Evolutionary conservation across 352 stramenopile genomes (phyloP).

Genomic region (Elongisporangium prolatum): DNA sequence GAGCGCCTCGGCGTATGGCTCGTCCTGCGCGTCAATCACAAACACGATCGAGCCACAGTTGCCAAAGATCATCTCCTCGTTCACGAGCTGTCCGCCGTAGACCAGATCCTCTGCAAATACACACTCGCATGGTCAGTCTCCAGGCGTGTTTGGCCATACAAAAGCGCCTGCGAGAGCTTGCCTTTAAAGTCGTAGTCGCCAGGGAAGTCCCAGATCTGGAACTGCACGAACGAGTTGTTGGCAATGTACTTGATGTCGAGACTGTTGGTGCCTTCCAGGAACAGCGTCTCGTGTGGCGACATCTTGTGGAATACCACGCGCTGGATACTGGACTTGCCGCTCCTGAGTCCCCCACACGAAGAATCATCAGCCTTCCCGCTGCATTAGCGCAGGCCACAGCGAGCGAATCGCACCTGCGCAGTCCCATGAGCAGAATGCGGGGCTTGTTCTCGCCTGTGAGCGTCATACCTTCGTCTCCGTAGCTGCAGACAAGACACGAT

Average conservation of each 20-base stretch:
- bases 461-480: constrained; percentile 61
- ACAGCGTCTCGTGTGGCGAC: constrained; percentile 98
- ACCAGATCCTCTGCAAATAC: constrained; percentile 66
- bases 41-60: constrained; percentile 94
- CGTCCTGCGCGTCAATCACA: constrained; percentile 97
- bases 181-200: constrained; percentile 92
- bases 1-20: constrained; percentile 85
- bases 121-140: not conserved
- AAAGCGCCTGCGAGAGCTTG: not conserved
- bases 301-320: constrained; percentile 99
- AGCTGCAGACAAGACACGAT: constrained; percentile 24
- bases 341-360: constrained; percentile 23
- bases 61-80: constrained; percentile 91
- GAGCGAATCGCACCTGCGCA: constrained; percentile 61
- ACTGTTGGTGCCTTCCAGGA: constrained; percentile 86
- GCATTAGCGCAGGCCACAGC: not conserved
- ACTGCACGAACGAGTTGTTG: constrained; percentile 97
- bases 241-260: constrained; percentile 96
- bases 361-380: not conserved
- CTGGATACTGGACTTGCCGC: constrained; percentile 89
- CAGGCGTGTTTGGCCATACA: not conserved
- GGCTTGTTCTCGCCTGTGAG: constrained; percentile 89
- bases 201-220: constrained; percentile 99
- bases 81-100: constrained; percentile 84
- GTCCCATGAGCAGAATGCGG: constrained; percentile 97